Base-by-base conservation (phyloP, 2,329 filamentous ascomycete species). In the Endoconidiophora laricicola region DNA sequence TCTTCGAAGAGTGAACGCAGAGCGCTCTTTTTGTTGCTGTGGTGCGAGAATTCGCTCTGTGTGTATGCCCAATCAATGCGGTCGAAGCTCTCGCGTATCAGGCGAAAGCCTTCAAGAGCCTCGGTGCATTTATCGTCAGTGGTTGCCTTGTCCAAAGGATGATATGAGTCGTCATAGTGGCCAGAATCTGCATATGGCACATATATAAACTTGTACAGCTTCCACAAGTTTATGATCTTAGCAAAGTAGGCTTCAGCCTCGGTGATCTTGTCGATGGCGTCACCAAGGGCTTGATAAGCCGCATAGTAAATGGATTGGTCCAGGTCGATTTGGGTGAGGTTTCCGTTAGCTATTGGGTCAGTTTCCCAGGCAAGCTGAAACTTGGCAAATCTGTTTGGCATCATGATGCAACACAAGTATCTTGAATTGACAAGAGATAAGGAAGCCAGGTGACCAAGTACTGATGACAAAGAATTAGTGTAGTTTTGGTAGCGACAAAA, bases 161-260 rank as follows among this genome's bases (percentile, higher is more conserved):
- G 47, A 33, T 44, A 49, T 14, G 38, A 14, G 40, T 49, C 47
- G 29, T 49, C 40, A 14, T 49, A 49, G 14, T 24, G 20, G 24
- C 46, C 47, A 6, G 16, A 9, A 4, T 20, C n/a, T 6, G 20
- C n/a, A 22, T 44, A 26, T 14, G 20, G 23, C 18, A 43, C 20
- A 23, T 37, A 26, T 33, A 44, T 49, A 9, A 43, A 16, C 14
- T 41, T 49, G 40, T 33, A 44, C 14, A 16, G 10, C 26, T 38
- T 37, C 47, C 47, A 49, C 22, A 43, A 14, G 20, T 40, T 9
- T 20, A 20, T 18, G n/a, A 49, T 42, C 2, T 12, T 16, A 14
- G 16, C 5, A 16, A 49, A 49, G 41, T 24, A 43, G 14, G 14
- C 3, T 12, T 44, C 39, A 40, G 47, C 47, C 2, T 49, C 22